These are phyloP conservation scores for Spathaspora passalidarum DNA, from an alignment of 805 yeast species.

Conservation along the genomic window DNA sequence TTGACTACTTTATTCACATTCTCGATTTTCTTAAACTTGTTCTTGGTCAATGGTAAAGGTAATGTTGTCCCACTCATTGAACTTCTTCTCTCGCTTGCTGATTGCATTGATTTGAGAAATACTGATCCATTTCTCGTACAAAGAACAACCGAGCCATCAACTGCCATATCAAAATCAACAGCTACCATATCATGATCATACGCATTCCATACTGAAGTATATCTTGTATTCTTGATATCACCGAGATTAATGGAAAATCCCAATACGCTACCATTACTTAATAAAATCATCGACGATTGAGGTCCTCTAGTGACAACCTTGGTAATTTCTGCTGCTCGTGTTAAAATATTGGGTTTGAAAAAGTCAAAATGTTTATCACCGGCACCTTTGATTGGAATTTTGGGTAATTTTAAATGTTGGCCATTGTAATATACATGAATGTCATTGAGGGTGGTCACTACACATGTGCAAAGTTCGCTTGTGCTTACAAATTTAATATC, in stretches of 20 bases:
- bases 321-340: slow-evolving; percentile 35
- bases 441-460: slow-evolving; percentile 55
- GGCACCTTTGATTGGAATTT: slow-evolving; percentile 32
- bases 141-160: slow-evolving; percentile 66
- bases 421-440: slow-evolving; percentile 60
- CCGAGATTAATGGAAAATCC: slow-evolving; percentile 24
- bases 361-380: slow-evolving; percentile 46
- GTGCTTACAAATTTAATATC: slow-evolving; percentile 58
- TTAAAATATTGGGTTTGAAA: slow-evolving; percentile 51
- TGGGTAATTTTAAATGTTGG: slow-evolving; percentile 50
- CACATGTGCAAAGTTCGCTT: slow-evolving; percentile 67
- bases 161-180: slow-evolving; percentile 63
- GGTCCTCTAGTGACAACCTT: slow-evolving; percentile 36
- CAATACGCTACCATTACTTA: slow-evolving; percentile 60
- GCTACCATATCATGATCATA: slow-evolving; percentile 54
- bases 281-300: slow-evolving; percentile 45
- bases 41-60: slow-evolving; percentile 24
- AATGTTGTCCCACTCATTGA: slow-evolving; percentile 30
- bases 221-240: slow-evolving; percentile 41
- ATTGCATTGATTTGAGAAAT: slow-evolving; percentile 38
- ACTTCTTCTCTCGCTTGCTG: slow-evolving; percentile 18
- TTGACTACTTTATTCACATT: slow-evolving; percentile 53
- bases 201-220: slow-evolving; percentile 59
- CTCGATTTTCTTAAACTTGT: slow-evolving; percentile 55
- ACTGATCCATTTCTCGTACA: slow-evolving; percentile 70